Percentiles rank a stretch among this genome's conserved stretches.
These are phyloP conservation scores for Cavenderia fasciculata DNA, from an alignment of 78 protist species.

Conservation along the genomic window DNA sequence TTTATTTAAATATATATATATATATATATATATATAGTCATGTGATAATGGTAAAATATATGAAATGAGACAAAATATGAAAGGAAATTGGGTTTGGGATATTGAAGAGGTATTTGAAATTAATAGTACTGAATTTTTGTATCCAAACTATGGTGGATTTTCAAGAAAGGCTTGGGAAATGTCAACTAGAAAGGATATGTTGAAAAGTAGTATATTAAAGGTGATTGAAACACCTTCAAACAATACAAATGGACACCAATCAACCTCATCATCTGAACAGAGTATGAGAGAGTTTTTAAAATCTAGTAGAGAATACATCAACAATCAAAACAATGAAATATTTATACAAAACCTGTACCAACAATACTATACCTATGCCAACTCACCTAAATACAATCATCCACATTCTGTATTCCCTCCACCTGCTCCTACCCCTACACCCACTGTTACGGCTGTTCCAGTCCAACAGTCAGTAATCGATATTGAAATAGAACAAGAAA, in stretches of 20 bases:
- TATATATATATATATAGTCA: background rate
- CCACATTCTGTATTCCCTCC: background rate
- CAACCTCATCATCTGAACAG: background rate
- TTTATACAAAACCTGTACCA: no score
- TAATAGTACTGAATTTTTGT: background rate
- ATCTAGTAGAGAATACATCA: no score
- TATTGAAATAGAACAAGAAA: background rate
- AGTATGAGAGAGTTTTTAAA: background rate
- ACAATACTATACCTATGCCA: no score
- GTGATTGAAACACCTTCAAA: background rate
- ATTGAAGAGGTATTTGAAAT: constrained; percentile 35
- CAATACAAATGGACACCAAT: background rate
- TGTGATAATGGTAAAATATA: constrained; percentile 4
- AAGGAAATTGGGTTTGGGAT: constrained; percentile 33
- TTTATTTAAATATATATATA: background rate
- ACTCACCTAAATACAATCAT: no score
- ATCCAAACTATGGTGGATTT: background rate
- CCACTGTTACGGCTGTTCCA: background rate
- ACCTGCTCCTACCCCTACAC: background rate
- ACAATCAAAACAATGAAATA: no score
- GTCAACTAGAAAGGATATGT: background rate
- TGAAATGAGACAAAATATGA: constrained; percentile 35
- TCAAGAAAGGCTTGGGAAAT: no score
- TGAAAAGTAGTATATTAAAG: background rate
- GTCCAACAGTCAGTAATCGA: background rate